Evolutionary conservation across 177 flowering plant species (phyloP), one percentile per base, ranked within the genome.

Genomic region (Vitis hybrid): DNA sequence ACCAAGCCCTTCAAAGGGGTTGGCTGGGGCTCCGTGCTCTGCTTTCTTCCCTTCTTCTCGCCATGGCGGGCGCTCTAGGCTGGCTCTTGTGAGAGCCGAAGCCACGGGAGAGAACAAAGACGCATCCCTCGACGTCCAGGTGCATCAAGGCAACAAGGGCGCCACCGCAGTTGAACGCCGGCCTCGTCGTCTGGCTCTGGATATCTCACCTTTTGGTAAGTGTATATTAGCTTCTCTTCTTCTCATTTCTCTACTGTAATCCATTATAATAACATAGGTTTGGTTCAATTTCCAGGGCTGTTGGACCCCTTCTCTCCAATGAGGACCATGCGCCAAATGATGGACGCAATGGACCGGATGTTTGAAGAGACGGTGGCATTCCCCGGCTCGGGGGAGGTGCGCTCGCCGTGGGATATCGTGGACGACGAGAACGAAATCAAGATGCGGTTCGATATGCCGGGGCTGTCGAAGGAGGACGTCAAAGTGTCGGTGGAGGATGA

Each of bases 391-490:
- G 81, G 77, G 2, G 87, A 75, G 33, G 22, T 83, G 6, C 85
- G 88, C 0, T 71, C 89, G 0, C 97, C 97, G 0, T 94, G 98
- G 98, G 96, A 94, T 71, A 72, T 92, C 15, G 77, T 72, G 11
- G 91, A 88, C 3, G 87, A 79, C 0, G 92, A 91, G 19, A 71
- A 79, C 19, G 95, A 92, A 71, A 70, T 87, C 73, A 87, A 80
- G 74, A 87, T 90, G 89, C 61, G 94, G 65, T 88, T 90, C 70
- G 98, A 94, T 84, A 80, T 94, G 92, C 97, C 93, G 0, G 91
- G 91, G 10, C 80, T 89, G 1, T 67, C 85, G 11, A 87, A 83
- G 72, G 88, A 89, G 57, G 89, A 94, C 7, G 94, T 92, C 3
- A 88, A 85, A 74, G 83, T 94, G 0, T 80, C 76, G 0, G 80